Percentiles rank a stretch among this genome's conserved stretches.
Conservation (phyloP, 441 rosid genomes). For the Capsella rubella region DNA sequence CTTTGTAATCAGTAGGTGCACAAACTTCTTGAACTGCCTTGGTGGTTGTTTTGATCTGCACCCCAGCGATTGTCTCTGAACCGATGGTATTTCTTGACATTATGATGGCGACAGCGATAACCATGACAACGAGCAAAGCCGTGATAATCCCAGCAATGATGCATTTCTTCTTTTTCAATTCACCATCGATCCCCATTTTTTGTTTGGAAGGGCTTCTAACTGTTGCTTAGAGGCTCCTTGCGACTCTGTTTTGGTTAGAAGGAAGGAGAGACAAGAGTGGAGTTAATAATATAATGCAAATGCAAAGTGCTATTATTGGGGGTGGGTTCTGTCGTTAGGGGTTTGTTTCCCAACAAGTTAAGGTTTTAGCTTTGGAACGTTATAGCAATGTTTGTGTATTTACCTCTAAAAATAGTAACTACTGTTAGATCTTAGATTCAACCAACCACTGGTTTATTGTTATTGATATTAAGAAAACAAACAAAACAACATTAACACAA, state of each 20-base stretch:
- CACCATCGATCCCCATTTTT: slow-evolving; percentile 25
- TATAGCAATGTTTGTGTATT: not conserved
- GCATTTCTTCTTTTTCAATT: slow-evolving; percentile 49
- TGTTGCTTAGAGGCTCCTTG: not conserved
- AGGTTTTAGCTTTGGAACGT: not conserved
- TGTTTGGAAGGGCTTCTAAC: not conserved
- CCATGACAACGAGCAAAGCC: slow-evolving; percentile 60
- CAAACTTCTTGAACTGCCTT: slow-evolving; percentile 64
- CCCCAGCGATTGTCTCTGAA: not conserved
- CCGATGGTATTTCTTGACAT: not conserved
- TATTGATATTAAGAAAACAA: slow-evolving; percentile 1
- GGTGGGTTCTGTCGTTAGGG: not conserved
- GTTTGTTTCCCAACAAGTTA: slow-evolving; percentile 19
- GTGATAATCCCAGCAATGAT: slow-evolving; percentile 50
- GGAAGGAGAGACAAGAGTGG: not conserved
- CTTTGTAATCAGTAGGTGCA: slow-evolving; percentile 64
- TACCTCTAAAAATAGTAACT: slow-evolving; percentile 13
- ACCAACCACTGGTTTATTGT: slow-evolving; percentile 1
- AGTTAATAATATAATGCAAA: slow-evolving; percentile 16
- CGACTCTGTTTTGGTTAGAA: slow-evolving; percentile 11
- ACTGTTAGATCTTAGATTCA: not conserved
- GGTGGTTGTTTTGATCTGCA: slow-evolving; percentile 37
- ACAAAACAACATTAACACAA: not conserved
- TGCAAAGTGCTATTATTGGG: slow-evolving; percentile 16
- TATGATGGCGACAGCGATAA: slow-evolving; percentile 51